Base-by-base conservation (phyloP, 169 alveolate genomes). In the Plasmodium malariae region DNA sequence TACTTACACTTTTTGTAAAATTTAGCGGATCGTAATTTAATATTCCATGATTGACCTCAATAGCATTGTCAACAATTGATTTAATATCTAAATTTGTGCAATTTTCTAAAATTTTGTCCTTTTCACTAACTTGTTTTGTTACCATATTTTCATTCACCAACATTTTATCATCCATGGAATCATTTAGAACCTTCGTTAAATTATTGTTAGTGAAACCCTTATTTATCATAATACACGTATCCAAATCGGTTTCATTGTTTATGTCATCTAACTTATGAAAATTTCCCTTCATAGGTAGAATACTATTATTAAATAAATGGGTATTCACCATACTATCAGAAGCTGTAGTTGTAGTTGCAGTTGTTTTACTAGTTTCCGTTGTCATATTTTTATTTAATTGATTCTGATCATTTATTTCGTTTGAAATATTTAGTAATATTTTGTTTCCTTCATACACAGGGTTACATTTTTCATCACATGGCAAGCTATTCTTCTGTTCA, bases 21-120 rank as follows among this genome's bases (percentile, higher is more conserved):
- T 51, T 78, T 43, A 62, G 3, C n/a, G 60, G 78, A 37, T 83
- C 91, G n/a, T 36, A 83, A 51, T 51, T 40, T 34, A 54, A 3
- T 14, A 67, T 26, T 59, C 36, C 45, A 12, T 83, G 63, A 60
- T 83, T 83, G 7, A 51, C 59, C 55, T 83, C 91, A n/a, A 83
- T 68, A 24, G 85, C 91, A 59, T 83, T 69, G 54, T 83, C 86
- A 34, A 83, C 34, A 57, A 83, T 83, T 36, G 86, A 43, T 30
- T 83, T 48, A 9, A 83, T 59, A 73, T 83, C 85, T 55, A 83
- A 24, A 45, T 51, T 67, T 54, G 91, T 60, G 28, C 54, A 37
- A 43, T 45, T 40, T 19, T 83, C 91, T 34, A 45, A 17, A 51
- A 14, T 19, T 32, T 72, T 72, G 11, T 72, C 69, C 17, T 72